Base-by-base conservation (phyloP, 768 basidiomycete genomes). In the Pilatotrama ljubarskyi region DNA sequence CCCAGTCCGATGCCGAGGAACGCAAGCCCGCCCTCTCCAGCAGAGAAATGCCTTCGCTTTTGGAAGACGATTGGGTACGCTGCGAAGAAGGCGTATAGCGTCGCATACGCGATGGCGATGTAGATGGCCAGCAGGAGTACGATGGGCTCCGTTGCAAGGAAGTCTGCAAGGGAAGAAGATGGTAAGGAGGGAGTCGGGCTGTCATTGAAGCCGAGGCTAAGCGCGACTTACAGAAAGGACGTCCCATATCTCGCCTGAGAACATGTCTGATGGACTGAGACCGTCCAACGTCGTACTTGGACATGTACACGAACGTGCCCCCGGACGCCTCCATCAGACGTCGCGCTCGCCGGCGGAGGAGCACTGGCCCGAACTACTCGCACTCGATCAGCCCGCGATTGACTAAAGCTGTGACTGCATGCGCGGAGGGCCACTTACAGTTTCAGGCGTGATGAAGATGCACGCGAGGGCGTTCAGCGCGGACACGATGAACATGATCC, bases 1-100 rank as follows among this genome's bases (percentile, higher is more conserved):
- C 86, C 86, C 8, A 84, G 63, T 0, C 86, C 86, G 41, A 89
- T 78, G 3, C 86, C 86, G 46, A 85, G 76, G 70, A 88, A 89
- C 0, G 86, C 82, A 13, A 87, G 77, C 6, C 85, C 84, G 22
- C 80, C 77, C 65, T 83, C 70, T 1, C 83, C 84, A 9, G 82
- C 74, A 15, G 79, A 77, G 67, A 84, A 85, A 35, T 76, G 75
- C 15, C 80, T 76, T 65, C 81, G 80, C 13, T 79, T 71, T 64
- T 83, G 79, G 71, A 85, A 84, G 11, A 85, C 78, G 59, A 84
- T 82, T 10, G 83, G 84, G 68, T 81, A 85, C 7, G 82, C 85
- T 10, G 84, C 80, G 71, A 88, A 87, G 61, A 85, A 77, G 14
- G 84, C 82, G 68, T 88, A 88, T 0, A 88, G 77, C 2, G 79